Conservation (phyloP, 768 basidiomycete species). For the Pisolithus tinctorius region DNA sequence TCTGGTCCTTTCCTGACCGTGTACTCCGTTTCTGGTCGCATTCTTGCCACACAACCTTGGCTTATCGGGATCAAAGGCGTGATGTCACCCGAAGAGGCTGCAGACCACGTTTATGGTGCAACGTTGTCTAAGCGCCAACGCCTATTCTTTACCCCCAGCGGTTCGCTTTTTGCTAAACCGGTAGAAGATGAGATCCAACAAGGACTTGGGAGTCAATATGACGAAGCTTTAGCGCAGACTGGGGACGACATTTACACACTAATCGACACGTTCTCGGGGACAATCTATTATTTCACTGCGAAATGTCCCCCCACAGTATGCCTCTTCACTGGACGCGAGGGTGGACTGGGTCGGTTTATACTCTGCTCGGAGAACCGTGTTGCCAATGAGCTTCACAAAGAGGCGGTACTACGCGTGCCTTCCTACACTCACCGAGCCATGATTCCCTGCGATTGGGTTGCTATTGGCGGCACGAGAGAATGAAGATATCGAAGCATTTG, state of each 20-base stretch:
- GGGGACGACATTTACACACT: constrained; percentile 9
- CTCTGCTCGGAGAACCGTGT: constrained; percentile 16
- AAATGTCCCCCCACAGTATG: constrained; percentile 14
- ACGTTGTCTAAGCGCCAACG: constrained; percentile 4
- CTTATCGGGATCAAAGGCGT: constrained; percentile 16
- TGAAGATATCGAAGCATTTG: neutral
- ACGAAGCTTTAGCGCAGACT: neutral
- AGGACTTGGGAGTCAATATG: constrained; percentile 3
- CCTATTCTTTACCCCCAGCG: constrained; percentile 10
- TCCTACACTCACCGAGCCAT: neutral
- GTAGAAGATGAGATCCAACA: neutral
- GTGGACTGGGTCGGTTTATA: constrained; percentile 17
- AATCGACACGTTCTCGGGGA: constrained; percentile 10
- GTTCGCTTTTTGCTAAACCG: constrained; percentile 7
- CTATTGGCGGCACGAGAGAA: neutral
- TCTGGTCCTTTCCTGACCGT: constrained; percentile 4
- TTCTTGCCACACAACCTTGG: constrained; percentile 13
- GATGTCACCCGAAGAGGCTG: constrained; percentile 5
- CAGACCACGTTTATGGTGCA: constrained; percentile 11
- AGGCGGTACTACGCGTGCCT: constrained; percentile 16
- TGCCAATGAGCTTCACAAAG: constrained; percentile 13
- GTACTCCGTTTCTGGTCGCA: constrained; percentile 12
- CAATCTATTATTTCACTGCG: constrained; percentile 15
- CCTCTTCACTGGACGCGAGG: constrained; percentile 15
- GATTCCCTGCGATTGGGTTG: constrained; percentile 1